Conservation (phyloP, 2,329 filamentous ascomycete genomes). For the Rosellinia necatrix region DNA sequence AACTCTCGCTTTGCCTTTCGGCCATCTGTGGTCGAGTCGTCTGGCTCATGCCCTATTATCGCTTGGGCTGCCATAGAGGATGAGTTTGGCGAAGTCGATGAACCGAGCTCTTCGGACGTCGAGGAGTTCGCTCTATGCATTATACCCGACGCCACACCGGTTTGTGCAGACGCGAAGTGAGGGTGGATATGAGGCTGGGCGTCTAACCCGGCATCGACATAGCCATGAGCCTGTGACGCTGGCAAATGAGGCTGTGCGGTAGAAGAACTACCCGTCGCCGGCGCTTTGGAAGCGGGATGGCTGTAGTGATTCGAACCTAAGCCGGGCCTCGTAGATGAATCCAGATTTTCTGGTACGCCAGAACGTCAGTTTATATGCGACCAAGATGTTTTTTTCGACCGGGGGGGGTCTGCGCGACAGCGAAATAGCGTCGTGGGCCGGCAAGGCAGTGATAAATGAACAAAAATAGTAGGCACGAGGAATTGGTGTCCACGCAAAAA, state of each 20-base stretch:
- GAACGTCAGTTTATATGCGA: too few species aligned
- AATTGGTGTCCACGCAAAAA: slow-evolving; percentile 27
- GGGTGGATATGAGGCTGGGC: slow-evolving; percentile 37
- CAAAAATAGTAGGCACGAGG: slow-evolving; percentile 18
- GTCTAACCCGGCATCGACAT: slow-evolving; percentile 31
- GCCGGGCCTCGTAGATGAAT: slow-evolving; percentile 32
- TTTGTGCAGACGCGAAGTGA: slow-evolving; percentile 34
- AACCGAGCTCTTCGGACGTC: slow-evolving; percentile 38
- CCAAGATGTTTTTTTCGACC: too few species aligned
- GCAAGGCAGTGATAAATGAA: too few species aligned
- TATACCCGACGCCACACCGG: slow-evolving; percentile 36
- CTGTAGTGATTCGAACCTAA: slow-evolving; percentile 29
- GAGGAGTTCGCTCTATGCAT: slow-evolving; percentile 41
- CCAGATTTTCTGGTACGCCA: slow-evolving; percentile 34
- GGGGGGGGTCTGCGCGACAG: too few species aligned
- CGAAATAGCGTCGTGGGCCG: too few species aligned
- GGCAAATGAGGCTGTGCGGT: slow-evolving; percentile 31
- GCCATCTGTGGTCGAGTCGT: slow-evolving; percentile 52
- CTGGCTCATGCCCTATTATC: slow-evolving; percentile 41
- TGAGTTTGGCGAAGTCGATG: slow-evolving; percentile 35
- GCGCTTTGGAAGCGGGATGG: slow-evolving; percentile 26
- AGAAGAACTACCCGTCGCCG: slow-evolving; percentile 24
- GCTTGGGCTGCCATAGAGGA: slow-evolving; percentile 40
- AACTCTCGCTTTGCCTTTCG: slow-evolving; percentile 87
- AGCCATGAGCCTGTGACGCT: slow-evolving; percentile 36